These are phyloP conservation scores for Pyrrhoderma lamaoense DNA, from an alignment of 1,284 basidiomycete species.

Conservation along the genomic window DNA sequence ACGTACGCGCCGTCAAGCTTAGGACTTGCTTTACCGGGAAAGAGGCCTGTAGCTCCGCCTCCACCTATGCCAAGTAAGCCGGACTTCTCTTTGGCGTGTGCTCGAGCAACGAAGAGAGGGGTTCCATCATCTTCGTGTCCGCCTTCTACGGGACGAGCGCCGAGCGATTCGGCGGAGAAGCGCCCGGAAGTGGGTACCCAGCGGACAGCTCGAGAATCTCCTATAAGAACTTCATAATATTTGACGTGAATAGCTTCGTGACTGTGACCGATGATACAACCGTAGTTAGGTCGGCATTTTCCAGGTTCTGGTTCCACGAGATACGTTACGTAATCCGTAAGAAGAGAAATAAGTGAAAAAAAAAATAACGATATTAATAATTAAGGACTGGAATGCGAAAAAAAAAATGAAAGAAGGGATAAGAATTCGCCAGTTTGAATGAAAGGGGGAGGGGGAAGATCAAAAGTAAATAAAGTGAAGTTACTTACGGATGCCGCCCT, in stretches of 20 bases:
- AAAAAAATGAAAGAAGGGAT: no score
- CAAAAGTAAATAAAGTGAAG: not conserved
- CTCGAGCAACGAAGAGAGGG: conserved; percentile 54
- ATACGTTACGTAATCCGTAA: not conserved
- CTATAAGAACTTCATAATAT: conserved; percentile 47
- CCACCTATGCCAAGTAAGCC: conserved; percentile 12
- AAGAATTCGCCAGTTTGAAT: not conserved
- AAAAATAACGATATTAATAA: not conserved
- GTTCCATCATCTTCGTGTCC: conserved; percentile 58
- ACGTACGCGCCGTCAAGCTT: conserved; percentile 49
- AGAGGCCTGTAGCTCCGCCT: conserved; percentile 39
- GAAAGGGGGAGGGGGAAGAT: not conserved
- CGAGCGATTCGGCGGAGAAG: conserved; percentile 33
- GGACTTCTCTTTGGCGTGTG: conserved; percentile 23
- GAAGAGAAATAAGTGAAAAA: not conserved
- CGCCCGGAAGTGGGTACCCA: conserved; percentile 49
- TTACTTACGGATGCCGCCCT: conserved; percentile 17
- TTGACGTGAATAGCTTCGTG: conserved; percentile 17
- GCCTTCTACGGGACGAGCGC: conserved; percentile 53
- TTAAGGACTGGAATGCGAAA: not conserved
- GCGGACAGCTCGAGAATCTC: conserved; percentile 45
- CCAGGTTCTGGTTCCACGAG: conserved; percentile 11
- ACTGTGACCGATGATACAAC: conserved; percentile 9
- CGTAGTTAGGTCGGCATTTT: conserved; percentile 11
- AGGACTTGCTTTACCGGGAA: conserved; percentile 59